A percentile compares a stretch with the other conserved stretches of the same genome.
These are phyloP conservation scores for Starmerella cellae DNA, from an alignment of 805 yeast genomes.

Conservation along the genomic window DNA sequence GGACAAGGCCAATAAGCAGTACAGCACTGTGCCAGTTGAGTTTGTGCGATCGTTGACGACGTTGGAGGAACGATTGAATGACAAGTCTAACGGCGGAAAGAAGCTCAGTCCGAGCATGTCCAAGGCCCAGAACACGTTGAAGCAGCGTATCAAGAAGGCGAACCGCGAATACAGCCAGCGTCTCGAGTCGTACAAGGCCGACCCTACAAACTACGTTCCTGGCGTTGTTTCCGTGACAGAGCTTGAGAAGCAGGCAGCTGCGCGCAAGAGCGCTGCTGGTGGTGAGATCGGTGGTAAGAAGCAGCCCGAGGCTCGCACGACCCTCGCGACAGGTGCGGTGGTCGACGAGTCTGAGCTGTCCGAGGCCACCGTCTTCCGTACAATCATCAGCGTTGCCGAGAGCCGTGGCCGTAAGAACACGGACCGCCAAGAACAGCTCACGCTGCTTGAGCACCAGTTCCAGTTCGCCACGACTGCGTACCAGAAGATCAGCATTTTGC, in stretches of 20 bases:
- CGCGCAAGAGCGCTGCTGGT: slow-evolving; percentile 27
- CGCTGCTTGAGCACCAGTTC: slow-evolving; percentile 49
- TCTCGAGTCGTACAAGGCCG: slow-evolving; percentile 46
- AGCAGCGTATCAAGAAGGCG: slow-evolving; percentile 77
- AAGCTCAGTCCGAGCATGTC: slow-evolving; percentile 72
- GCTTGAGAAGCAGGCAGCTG: slow-evolving; percentile 25
- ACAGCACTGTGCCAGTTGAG: slow-evolving; percentile 54
- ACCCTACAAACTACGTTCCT: slow-evolving; percentile 57
- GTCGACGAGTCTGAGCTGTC: slow-evolving; percentile 21
- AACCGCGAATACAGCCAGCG: slow-evolving; percentile 52
- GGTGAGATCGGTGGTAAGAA: slow-evolving; percentile 29
- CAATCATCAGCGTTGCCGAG: slow-evolving; percentile 64
- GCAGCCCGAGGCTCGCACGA: slow-evolving; percentile 1
- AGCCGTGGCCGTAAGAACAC: slow-evolving; percentile 92
- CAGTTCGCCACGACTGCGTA: slow-evolving; percentile 43
- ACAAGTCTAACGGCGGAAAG: slow-evolving; percentile 38
- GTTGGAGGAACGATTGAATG: slow-evolving; percentile 54
- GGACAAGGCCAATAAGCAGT: slow-evolving; percentile 63
- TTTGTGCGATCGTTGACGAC: slow-evolving; percentile 57
- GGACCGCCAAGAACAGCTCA: slow-evolving; percentile 67
- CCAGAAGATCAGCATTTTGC: slow-evolving; percentile 63
- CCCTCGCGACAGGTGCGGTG: slow-evolving; percentile 25
- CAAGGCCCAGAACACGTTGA: slow-evolving; percentile 73
- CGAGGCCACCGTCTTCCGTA: slow-evolving; percentile 49
- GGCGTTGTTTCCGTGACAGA: slow-evolving; percentile 20